Percentiles rank a stretch among this genome's conserved stretches.
Conservation (phyloP, 2,329 filamentous ascomycete genomes). For the Cladosporium sp. region DNA sequence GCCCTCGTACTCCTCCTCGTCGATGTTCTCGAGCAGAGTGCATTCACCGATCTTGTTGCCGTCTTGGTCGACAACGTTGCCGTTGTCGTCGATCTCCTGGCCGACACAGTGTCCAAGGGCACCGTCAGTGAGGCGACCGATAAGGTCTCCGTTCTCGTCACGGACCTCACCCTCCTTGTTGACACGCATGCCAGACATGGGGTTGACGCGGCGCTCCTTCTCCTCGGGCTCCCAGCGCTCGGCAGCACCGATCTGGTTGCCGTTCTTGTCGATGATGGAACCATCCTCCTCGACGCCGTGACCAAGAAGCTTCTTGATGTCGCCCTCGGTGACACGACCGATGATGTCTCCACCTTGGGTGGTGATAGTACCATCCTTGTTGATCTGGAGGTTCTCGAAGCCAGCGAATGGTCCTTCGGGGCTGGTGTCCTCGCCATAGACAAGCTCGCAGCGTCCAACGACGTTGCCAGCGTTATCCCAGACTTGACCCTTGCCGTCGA, state of each 20-base stretch:
- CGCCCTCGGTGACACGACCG: conserved; percentile 47
- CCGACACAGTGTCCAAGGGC: conserved; percentile 50
- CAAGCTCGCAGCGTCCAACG: conserved; percentile 56
- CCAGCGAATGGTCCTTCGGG: conserved; percentile 58
- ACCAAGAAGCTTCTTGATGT: conserved; percentile 48
- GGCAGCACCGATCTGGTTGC: conserved; percentile 50
- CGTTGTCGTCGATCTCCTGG: conserved; percentile 50
- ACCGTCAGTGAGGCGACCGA: conserved; percentile 48
- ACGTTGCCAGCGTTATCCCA: conserved; percentile 62
- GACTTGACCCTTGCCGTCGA: conserved; percentile 59
- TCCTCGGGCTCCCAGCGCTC: conserved; percentile 52
- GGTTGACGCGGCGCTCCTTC: conserved; percentile 54
- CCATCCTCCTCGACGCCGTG: conserved; percentile 50
- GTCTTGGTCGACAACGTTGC: conserved; percentile 50
- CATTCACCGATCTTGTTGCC: conserved; percentile 62
- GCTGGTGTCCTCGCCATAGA: conserved; percentile 46
- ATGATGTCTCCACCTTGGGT: conserved; percentile 44
- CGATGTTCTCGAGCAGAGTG: conserved; percentile 58
- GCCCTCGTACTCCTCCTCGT: conserved; percentile 53
- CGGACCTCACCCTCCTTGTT: conserved; percentile 52
- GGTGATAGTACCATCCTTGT: conserved; percentile 55
- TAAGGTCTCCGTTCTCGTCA: conserved; percentile 47
- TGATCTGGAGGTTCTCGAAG: conserved; percentile 53
- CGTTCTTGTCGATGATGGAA: conserved; percentile 52
- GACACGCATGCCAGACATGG: conserved; percentile 54